Base-by-base conservation (phyloP, 2,329 filamentous ascomycete species). In the Monilinia laxa region DNA sequence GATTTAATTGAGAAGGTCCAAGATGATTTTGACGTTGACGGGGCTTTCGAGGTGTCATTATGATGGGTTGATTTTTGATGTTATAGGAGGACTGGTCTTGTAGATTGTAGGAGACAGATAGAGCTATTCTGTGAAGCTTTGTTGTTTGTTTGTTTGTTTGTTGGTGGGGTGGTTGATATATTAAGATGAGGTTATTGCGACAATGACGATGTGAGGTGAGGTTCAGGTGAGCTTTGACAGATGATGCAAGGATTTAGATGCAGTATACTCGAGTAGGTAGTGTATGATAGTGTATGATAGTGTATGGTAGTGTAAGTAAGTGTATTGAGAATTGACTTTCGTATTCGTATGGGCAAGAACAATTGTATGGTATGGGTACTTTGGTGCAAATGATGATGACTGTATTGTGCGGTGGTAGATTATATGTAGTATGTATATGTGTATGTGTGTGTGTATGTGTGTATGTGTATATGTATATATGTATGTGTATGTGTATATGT, bases 11-110 rank as follows among this genome's bases (percentile, higher is more conserved):
- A 40, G 73, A 77, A n/a, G 69, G 80, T 69, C 73, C 78, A 3
- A 68, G 57, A 49, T 62, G 63, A 68, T 73, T 78, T 67, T 71
- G 79, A 72, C 68, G 74, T 52, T 73, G 73, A 54, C 76, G 75
- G 51, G 73, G 71, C 65, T 77, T 78, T 69, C 76, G 78, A n/a
- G 76, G 77, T 68, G 77, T 78, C 78, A 79, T 79, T 56, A 42
- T 71, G 51, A 62, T 35, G 28, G 12, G 1, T 23, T 49, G 12
- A 2, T 52, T 25, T 59, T 10, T 40, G 62, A 23, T 42, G 40
- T n/a, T 9, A 38, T 2, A 14, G 25, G 7, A 16, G 4, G 4
- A 1, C 18, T 55, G 18, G 12, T 45, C 9, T 31, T 10, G 49
- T 57, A 35, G 25, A 55, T 23, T 23, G 10, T 35, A 56, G 40